Percentiles rank a stretch among this genome's conserved stretches.
Conservation (phyloP, 2,329 filamentous ascomycete genomes). For the Aspergillus pseudoterreus region DNA sequence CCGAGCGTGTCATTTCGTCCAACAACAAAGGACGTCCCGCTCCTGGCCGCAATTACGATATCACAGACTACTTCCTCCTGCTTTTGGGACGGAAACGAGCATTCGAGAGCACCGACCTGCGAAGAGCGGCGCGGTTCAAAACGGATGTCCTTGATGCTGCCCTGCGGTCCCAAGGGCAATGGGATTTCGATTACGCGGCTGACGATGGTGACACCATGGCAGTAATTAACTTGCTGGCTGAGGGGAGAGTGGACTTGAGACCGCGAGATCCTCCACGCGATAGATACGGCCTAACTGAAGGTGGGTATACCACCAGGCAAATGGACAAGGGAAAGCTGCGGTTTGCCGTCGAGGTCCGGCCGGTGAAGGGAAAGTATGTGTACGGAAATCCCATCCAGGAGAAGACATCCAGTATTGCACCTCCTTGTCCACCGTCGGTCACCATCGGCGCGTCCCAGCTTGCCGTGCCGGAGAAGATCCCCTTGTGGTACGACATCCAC, state of each 20-base stretch:
- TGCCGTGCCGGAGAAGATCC: constrained; percentile 30
- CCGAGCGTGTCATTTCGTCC: constrained; percentile 38
- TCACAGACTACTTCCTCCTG: constrained; percentile 40
- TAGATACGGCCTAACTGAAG: constrained; percentile 45
- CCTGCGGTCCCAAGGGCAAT: constrained; percentile 29
- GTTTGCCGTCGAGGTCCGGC: constrained; percentile 40
- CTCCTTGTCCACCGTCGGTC: constrained; percentile 22
- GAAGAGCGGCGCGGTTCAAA: constrained; percentile 42
- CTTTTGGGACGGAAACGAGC: constrained; percentile 38
- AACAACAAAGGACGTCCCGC: constrained; percentile 36
- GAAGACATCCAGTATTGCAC: constrained; percentile 13
- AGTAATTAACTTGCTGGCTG: constrained; percentile 39
- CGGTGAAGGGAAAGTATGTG: constrained; percentile 33
- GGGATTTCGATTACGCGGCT: constrained; percentile 32
- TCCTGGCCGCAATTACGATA: constrained; percentile 43
- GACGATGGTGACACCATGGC: constrained; percentile 44
- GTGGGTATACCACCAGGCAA: constrained; percentile 44
- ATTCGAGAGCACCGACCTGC: constrained; percentile 39
- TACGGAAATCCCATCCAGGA: constrained; percentile 37
- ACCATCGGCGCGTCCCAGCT: neutral
- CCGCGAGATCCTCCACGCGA: constrained; percentile 40
- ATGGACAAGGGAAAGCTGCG: constrained; percentile 44
- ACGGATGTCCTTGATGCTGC: constrained; percentile 36
- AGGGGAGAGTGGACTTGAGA: constrained; percentile 32
- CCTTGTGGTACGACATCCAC: constrained; percentile 50